Evolutionary conservation across 2,329 filamentous ascomycete species (phyloP).

Genomic region (Aspergillus pseudoglaucus): DNA sequence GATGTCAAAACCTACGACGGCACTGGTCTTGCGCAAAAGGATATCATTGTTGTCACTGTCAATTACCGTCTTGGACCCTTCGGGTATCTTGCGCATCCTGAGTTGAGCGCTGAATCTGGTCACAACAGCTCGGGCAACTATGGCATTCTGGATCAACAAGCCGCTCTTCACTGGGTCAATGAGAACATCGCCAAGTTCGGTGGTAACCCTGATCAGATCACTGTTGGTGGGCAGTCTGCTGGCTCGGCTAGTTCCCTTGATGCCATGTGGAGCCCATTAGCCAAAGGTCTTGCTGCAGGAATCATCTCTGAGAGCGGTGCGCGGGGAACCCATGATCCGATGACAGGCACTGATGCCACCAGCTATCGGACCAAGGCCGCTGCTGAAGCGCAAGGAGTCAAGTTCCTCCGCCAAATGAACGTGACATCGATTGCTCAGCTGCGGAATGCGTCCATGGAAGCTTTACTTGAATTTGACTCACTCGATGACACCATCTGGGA

Average conservation of each 20-base stretch:
- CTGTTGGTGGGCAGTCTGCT: slow-evolving; percentile 24
- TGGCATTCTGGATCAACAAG: slow-evolving; percentile 20
- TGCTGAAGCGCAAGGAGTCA: slow-evolving; percentile 17
- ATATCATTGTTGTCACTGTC: slow-evolving; percentile 16
- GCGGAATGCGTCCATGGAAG: slow-evolving; percentile 30
- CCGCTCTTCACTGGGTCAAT: slow-evolving; percentile 16
- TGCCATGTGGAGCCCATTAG: slow-evolving; percentile 20
- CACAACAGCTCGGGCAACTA: slow-evolving; percentile 23
- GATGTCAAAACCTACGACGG: slow-evolving; percentile 16
- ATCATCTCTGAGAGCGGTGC: slow-evolving; percentile 29
- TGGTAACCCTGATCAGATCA: slow-evolving; percentile 17
- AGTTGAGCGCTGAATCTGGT: slow-evolving; percentile 16
- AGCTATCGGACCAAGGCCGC: slow-evolving; percentile 17
- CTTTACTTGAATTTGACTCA: slow-evolving; percentile 24
- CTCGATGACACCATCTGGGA: slow-evolving; percentile 15
- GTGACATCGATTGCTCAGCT: slow-evolving; percentile 37
- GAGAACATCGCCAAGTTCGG: slow-evolving; percentile 17
- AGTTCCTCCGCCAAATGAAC: slow-evolving; percentile 34
- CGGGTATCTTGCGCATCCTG: slow-evolving; percentile 19
- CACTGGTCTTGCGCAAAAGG: slow-evolving; percentile 14
- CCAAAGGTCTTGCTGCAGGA: slow-evolving; percentile 16
- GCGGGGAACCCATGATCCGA: slow-evolving; percentile 23
- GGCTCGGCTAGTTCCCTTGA: slow-evolving; percentile 23
- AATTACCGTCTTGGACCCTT: slow-evolving; percentile 31
- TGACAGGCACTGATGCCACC: slow-evolving; percentile 20